Conservation (phyloP, 2,329 filamentous ascomycete genomes). For the Grosmannia penicillata region DNA sequence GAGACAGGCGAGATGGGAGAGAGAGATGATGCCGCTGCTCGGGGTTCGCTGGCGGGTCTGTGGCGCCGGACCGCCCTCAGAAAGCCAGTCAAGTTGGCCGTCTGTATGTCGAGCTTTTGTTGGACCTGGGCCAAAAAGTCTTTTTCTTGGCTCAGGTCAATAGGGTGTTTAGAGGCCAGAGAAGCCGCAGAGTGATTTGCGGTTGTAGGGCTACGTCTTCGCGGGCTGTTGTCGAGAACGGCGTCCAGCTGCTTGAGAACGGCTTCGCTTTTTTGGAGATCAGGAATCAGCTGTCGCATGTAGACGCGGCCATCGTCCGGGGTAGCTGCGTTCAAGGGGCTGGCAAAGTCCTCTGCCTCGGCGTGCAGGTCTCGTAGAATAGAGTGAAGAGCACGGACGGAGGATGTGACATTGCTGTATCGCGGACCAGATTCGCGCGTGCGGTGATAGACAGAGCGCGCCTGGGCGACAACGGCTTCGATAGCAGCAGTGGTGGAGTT, state of each 20-base stretch:
- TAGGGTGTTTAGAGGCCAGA: slow-evolving; percentile 15
- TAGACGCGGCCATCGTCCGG: slow-evolving; percentile 24
- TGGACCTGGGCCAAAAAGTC: slow-evolving; percentile 27
- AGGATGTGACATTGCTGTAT: slow-evolving; percentile 32
- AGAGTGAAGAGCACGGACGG: slow-evolving; percentile 37
- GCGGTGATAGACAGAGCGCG: slow-evolving; percentile 38
- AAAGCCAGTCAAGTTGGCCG: slow-evolving; percentile 37
- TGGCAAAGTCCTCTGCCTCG: slow-evolving; percentile 42
- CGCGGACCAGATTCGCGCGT: slow-evolving; percentile 32
- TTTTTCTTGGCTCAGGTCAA: slow-evolving; percentile 15
- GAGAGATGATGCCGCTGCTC: slow-evolving; percentile 1
- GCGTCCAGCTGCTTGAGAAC: slow-evolving; percentile 39
- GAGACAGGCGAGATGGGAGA: slow-evolving; percentile 10
- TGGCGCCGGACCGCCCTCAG: slow-evolving; percentile 42
- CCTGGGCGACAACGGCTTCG: slow-evolving; percentile 39
- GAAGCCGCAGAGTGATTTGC: neutral
- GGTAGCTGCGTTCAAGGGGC: slow-evolving; percentile 30
- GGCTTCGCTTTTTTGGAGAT: slow-evolving; percentile 40
- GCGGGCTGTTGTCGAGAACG: slow-evolving; percentile 29
- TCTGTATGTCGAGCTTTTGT: slow-evolving; percentile 34
- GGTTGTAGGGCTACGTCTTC: neutral
- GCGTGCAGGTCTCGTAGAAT: slow-evolving; percentile 41
- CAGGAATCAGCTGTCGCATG: slow-evolving; percentile 31
- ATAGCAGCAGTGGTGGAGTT: slow-evolving; percentile 27
- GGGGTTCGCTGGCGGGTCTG: slow-evolving; percentile 24